Percentiles rank a stretch among this genome's conserved stretches.
phyloP scores from a whole-genome alignment of 106 monocot genomes.

The Dendrobium huoshanense region DNA sequence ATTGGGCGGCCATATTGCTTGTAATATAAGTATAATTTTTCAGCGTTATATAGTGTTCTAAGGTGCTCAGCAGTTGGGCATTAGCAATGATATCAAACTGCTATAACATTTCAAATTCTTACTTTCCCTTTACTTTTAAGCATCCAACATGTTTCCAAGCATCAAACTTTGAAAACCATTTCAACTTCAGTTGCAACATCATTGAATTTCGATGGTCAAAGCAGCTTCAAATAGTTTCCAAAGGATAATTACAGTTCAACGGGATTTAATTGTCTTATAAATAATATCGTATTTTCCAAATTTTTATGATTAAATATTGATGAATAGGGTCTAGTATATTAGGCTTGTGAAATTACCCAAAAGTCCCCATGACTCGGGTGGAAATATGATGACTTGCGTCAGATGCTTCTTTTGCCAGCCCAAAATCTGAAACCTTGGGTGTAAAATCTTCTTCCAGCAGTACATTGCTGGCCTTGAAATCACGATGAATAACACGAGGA shows the following conservation, averaged over 20 bases:
- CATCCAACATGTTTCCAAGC: background rate
- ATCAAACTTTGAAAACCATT: background rate
- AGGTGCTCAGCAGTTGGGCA: too few species aligned
- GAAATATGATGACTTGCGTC: constrained; percentile 82
- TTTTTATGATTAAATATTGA: background rate
- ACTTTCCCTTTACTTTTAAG: background rate
- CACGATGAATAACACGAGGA: constrained; percentile 91
- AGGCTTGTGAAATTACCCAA: constrained; percentile 54
- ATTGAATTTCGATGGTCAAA: background rate
- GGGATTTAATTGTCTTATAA: background rate
- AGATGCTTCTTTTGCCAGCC: constrained; percentile 89
- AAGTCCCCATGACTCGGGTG: constrained; percentile 93
- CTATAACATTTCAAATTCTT: too few species aligned
- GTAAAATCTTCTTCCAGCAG: constrained; percentile 88
- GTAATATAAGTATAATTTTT: too few species aligned
- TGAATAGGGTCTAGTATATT: background rate
- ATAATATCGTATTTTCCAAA: background rate
- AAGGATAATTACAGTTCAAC: background rate
- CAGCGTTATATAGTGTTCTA: too few species aligned
- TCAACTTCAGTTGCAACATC: background rate
- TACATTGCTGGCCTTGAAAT: constrained; percentile 95
- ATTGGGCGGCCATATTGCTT: too few species aligned
- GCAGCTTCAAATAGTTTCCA: background rate
- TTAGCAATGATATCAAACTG: too few species aligned
- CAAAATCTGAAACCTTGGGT: constrained; percentile 96